Evolutionary conservation across 2,329 filamentous ascomycete species (phyloP), one percentile per base, ranked within the genome.

Genomic region (Nemania serpens): DNA sequence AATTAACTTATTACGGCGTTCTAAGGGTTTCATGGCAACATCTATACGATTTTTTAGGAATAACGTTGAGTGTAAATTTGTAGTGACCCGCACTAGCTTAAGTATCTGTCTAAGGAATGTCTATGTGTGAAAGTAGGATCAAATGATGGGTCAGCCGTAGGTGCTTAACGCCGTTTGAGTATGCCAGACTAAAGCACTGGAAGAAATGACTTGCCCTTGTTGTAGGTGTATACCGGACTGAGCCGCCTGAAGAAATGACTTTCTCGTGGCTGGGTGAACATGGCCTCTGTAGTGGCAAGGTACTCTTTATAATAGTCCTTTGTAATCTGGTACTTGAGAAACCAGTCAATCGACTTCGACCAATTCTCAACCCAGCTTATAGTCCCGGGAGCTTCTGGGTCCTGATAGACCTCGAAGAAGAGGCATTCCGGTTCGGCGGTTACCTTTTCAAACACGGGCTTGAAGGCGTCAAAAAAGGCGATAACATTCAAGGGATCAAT

Each of bases 271-370:
- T 78, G 77, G 22, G 75, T 41, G 59, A 74, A 77, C 72, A 79
- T 70, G 9, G 73, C 69, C 67, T 74, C 70, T 5, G 77, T 79
- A 7, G 68, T 62, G 2, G 67, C 71, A 1, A 77, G 56, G 58
- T 78, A 79, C 12, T 74, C 73, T 39, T 73, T 71, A 56, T 79
- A 79, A 56, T 80, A 79, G 2, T 72, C 66, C 64, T 78, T 79
- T 6, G 65, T 72, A 11, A 75, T 49, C 69, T 76, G 75, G 4
- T 69, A 39, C 69, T 71, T 37, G 5, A 50, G 7, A 10, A 76
- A 70, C 71, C 72, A 75, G 39, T 74, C 64, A 2, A 57, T 59
- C 13, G 69, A 59, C 37, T 68, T 66, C 0, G 42, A 41, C 77
- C 77, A 79, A 57, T 78, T 73, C 59, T 78, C 77, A 10, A 78